Evolutionary conservation across 805 yeast species (phyloP).

Genomic region (Debaryomyces maramus): DNA sequence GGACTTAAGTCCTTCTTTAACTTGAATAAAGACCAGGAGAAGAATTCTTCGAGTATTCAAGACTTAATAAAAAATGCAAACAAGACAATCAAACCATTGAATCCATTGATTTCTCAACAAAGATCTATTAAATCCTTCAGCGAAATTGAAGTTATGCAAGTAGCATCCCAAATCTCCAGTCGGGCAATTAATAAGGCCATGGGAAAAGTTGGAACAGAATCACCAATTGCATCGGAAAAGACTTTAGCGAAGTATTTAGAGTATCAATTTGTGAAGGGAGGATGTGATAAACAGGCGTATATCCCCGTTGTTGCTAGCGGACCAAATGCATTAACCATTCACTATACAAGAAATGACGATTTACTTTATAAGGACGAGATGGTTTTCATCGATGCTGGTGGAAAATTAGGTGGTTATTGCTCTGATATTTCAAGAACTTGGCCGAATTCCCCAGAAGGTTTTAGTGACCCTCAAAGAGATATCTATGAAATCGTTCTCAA

Average conservation of each 20-base stretch:
- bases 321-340: slow-evolving; percentile 83
- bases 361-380: slow-evolving; percentile 71
- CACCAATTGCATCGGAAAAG: slow-evolving; percentile 65
- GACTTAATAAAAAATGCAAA: slow-evolving; percentile 26
- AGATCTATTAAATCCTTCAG: slow-evolving; percentile 73
- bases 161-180: slow-evolving; percentile 80
- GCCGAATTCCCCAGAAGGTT: slow-evolving; percentile 77
- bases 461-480: slow-evolving; percentile 77
- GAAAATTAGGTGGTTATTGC: slow-evolving; percentile 89
- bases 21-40: slow-evolving; percentile 6
- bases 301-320: slow-evolving; percentile 98
- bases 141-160: slow-evolving; percentile 77
- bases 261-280: slow-evolving; percentile 78
- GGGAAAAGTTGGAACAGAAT: slow-evolving; percentile 47
- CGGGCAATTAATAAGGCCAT: slow-evolving; percentile 83
- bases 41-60: slow-evolving; percentile 14
- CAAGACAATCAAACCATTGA: slow-evolving; percentile 45
- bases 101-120: slow-evolving; percentile 43
- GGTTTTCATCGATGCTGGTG: slow-evolving; percentile 95
- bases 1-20: slow-evolving; percentile 21
- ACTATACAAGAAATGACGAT: slow-evolving; percentile 91
- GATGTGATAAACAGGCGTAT: slow-evolving; percentile 88
- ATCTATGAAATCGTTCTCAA: slow-evolving; percentile 84
- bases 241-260: slow-evolving; percentile 79
- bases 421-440: slow-evolving; percentile 96